Base-by-base conservation (phyloP, 129 eudicot genomes). In the Kitagawia praeruptora region DNA sequence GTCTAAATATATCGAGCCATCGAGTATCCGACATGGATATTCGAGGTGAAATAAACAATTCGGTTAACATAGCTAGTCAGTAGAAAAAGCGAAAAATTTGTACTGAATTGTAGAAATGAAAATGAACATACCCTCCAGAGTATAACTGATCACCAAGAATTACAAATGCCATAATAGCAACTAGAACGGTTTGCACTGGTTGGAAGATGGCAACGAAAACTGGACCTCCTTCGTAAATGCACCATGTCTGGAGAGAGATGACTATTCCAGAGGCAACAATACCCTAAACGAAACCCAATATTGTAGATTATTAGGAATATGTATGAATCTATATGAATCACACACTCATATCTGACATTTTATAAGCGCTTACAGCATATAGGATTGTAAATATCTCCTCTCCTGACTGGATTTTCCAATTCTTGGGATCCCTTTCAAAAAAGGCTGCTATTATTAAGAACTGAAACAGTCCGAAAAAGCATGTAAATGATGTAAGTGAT, bases 151-250 rank as follows among this genome's bases (percentile, higher is more conserved):
- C 96, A 23, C 94, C 93, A 39, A 93, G 93, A 80, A 90, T 74
- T 19, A 87, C 81, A 78, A 86, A 89, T 12, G 98, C 93, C 92
- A 89, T 89, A 63, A 89, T 83, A 38, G 98, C 96, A 75, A 93
- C 98, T 76, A 93, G 79, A 71, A 93, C 87, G 70, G 98, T 93
- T 77, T 93, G 98, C 77, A 93, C 91, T 18, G 98, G 96, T 80
- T 93, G 98, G 88, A 93, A 93, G 38, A 88, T 86, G 74, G 98
- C 96, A 39, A 93, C 98, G 80, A 80, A 93, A 74, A 93, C 93
- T 16, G 96, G 98, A 38, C 98, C 98, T 58, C 96, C 98, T 87
- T 84, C 90, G 74, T 93, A 85, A 85, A 93, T 90, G 66, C 98
- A 93, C 96, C 96, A 93, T 38, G 96, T 93, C 77, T 93, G 98